phyloP scores from a whole-genome alignment of 169 alveolate species.

The Hammondia hammondi region DNA sequence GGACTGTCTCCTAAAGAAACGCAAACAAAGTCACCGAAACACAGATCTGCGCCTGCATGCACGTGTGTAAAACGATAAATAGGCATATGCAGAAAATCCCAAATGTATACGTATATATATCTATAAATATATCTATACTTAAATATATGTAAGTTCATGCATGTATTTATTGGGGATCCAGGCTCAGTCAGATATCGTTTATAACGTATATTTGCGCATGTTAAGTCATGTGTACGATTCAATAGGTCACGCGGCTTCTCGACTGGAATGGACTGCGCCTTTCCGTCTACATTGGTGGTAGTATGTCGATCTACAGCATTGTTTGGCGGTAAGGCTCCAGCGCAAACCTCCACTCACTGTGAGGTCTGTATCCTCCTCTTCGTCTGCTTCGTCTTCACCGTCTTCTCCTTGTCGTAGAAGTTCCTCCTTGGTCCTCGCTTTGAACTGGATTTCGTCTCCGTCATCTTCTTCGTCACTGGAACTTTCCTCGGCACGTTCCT shows the following conservation, averaged over 20 bases:
- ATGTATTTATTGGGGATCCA: too few species aligned
- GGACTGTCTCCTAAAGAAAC: background rate
- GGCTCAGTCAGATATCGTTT: too few species aligned
- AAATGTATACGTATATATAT: too few species aligned
- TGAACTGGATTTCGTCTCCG: conserved; percentile 26
- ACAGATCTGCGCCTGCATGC: background rate
- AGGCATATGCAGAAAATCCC: background rate
- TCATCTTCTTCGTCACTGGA: conserved; percentile 35
- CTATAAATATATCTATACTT: too few species aligned
- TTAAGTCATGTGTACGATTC: background rate
- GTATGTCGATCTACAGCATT: background rate
- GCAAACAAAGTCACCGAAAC: background rate
- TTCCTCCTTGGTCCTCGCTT: conserved; percentile 10
- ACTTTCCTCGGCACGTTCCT: background rate
- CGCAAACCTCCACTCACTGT: background rate
- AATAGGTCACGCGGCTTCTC: background rate
- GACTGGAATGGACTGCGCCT: background rate
- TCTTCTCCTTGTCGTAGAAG: conserved; percentile 2
- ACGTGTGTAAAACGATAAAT: too few species aligned
- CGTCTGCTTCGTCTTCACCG: conserved; percentile 36
- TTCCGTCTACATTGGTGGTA: background rate
- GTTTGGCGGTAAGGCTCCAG: background rate
- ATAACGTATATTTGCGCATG: background rate
- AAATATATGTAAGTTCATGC: background rate
- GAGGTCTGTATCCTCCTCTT: conserved; percentile 14